Evolutionary conservation across 495 filamentous ascomycete genomes (phyloP).

Genomic region (Trichoderma erinaceum): DNA sequence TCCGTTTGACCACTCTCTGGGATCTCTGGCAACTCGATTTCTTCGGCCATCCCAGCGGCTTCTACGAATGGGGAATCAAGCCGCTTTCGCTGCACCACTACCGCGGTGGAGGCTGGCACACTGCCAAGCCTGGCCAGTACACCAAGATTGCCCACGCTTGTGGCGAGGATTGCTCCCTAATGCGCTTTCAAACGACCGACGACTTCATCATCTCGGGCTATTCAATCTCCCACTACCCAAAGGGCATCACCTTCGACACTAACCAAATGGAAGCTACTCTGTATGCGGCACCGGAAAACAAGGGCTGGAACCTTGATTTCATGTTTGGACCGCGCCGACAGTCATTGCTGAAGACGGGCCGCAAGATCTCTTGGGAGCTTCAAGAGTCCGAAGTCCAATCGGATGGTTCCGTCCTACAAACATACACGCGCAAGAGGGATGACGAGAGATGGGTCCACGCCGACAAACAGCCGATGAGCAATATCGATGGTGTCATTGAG

Average conservation of each 20-base stretch:
- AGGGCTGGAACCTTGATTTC: slow-evolving; percentile 48
- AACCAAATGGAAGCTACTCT: slow-evolving; percentile 61
- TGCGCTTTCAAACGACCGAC: slow-evolving; percentile 59
- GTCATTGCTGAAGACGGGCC: slow-evolving; percentile 40
- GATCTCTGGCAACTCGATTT: slow-evolving; percentile 64
- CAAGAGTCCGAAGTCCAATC: slow-evolving; percentile 34
- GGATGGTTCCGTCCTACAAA: slow-evolving; percentile 33
- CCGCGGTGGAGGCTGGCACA: slow-evolving; percentile 47
- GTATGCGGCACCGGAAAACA: slow-evolving; percentile 47
- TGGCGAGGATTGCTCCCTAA: slow-evolving; percentile 58
- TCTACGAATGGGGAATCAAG: slow-evolving; percentile 61
- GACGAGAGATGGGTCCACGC: slow-evolving; percentile 37
- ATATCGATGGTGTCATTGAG: slow-evolving; percentile 39
- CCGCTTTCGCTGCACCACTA: slow-evolving; percentile 64
- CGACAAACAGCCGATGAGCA: slow-evolving; percentile 32
- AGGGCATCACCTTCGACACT: slow-evolving; percentile 52
- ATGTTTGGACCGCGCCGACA: slow-evolving; percentile 44
- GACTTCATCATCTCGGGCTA: slow-evolving; percentile 61
- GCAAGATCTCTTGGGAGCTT: slow-evolving; percentile 50
- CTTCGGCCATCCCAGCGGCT: slow-evolving; percentile 57
- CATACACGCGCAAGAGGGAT: slow-evolving; percentile 35
- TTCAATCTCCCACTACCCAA: slow-evolving; percentile 57
- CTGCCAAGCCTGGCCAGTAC: slow-evolving; percentile 55
- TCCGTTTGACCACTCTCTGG: slow-evolving; percentile 53
- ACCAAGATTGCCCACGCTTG: slow-evolving; percentile 58